A percentile compares a stretch with the other conserved stretches of the same genome.
phyloP scores from a whole-genome alignment of 306 rosid species.

The Rosa rugosa region DNA sequence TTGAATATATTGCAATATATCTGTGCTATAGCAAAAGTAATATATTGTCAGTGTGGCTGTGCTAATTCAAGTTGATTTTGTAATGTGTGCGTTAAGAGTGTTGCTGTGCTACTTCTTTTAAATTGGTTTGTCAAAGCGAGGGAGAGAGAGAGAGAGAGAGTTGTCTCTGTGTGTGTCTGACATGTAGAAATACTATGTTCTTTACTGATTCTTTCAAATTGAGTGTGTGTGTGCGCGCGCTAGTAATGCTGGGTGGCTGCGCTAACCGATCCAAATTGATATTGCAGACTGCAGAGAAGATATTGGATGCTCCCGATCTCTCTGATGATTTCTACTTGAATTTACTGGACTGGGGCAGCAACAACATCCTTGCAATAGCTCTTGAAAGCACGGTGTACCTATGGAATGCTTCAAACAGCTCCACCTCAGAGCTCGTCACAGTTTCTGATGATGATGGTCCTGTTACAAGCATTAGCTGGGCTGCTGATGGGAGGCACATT shows the following conservation, averaged over 20 bases:
- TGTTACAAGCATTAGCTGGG: slow-evolving; percentile 56
- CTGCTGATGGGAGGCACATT: slow-evolving; percentile 61
- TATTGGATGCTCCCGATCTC: slow-evolving; percentile 62
- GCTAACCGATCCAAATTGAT: slow-evolving; percentile 18
- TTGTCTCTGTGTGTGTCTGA: background rate
- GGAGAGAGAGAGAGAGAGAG: background rate
- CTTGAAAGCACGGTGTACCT: slow-evolving; percentile 57
- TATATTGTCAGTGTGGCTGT: background rate
- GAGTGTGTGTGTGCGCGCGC: background rate
- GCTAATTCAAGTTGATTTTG: background rate
- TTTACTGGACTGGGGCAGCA: slow-evolving; percentile 59
- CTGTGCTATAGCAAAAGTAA: background rate
- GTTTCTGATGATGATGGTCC: slow-evolving; percentile 59
- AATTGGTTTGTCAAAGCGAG: background rate
- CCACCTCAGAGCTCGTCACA: slow-evolving; percentile 54
- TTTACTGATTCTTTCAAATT: background rate
- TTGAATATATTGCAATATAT: background rate
- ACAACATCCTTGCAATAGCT: slow-evolving; percentile 55
- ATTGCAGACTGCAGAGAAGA: slow-evolving; percentile 55
- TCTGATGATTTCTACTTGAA: slow-evolving; percentile 66
- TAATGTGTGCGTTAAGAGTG: background rate
- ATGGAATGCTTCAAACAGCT: slow-evolving; percentile 54
- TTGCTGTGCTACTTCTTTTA: background rate
- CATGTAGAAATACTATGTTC: background rate
- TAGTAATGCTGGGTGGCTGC: background rate